These are phyloP conservation scores for Breynia disticha DNA, from an alignment of 441 rosid genomes.

Conservation along the genomic window DNA sequence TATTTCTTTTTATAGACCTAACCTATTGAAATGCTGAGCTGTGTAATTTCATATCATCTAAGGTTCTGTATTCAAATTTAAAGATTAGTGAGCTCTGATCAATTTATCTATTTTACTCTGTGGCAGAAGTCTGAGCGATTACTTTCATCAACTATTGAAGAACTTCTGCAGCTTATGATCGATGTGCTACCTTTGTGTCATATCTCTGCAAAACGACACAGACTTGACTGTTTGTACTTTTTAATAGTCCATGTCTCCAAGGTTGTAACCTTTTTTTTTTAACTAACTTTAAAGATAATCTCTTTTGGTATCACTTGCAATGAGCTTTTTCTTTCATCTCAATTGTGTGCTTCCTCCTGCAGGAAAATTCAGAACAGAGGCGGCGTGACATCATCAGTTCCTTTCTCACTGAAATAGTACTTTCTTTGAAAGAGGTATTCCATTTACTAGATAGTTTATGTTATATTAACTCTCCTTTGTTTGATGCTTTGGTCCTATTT, in stretches of 20 bases:
- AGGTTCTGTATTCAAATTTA: background rate
- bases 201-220: constrained; percentile 85
- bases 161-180: constrained; percentile 61
- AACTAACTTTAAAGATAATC: too few species aligned
- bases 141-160: constrained; percentile 48
- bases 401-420: constrained; percentile 78
- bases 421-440: constrained; percentile 85
- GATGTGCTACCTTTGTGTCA: constrained; percentile 62
- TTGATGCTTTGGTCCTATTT: background rate
- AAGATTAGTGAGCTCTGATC: too few species aligned
- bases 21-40: background rate
- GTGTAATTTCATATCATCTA: too few species aligned
- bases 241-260: constrained; percentile 55
- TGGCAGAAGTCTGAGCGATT: constrained; percentile 48
- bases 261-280: constrained; percentile 28
- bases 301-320: too few species aligned
- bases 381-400: constrained; percentile 44
- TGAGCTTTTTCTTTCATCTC: background rate
- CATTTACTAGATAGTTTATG: constrained; percentile 4
- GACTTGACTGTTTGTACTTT: constrained; percentile 85
- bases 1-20: constrained; percentile 1
- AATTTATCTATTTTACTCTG: constrained; percentile 6
- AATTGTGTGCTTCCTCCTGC: constrained; percentile 15
- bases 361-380: constrained; percentile 58
- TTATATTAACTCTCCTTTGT: background rate